Evolutionary conservation across 805 yeast genomes (phyloP).

Genomic region (Metschnikowia vanudenii): DNA sequence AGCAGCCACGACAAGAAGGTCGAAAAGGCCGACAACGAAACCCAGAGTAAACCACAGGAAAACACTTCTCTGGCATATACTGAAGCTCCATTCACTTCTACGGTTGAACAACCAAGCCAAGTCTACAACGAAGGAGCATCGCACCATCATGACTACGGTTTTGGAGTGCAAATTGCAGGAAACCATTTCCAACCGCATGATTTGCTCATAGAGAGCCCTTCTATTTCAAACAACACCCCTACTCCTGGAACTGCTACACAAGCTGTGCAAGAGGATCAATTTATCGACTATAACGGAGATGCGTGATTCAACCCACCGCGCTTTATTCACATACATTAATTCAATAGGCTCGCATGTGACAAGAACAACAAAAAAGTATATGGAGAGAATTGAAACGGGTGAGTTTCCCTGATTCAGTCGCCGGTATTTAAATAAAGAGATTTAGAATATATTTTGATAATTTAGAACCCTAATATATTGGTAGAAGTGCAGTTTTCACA

Average conservation of each 20-base stretch:
- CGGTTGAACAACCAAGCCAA: constrained; percentile 2
- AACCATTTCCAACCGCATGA: constrained; percentile 14
- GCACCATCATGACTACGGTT: constrained; percentile 11
- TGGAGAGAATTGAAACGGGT: no score
- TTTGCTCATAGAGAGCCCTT: constrained; percentile 15
- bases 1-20: neutral
- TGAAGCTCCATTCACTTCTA: constrained; percentile 3
- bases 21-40: neutral
- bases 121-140: constrained; percentile 6
- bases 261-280: constrained; percentile 22
- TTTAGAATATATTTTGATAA: no score
- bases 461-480: no score
- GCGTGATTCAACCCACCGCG: neutral
- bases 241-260: constrained; percentile 15
- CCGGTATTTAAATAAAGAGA: no score
- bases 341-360: no score
- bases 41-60: neutral
- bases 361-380: no score
- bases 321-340: neutral
- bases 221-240: constrained; percentile 13
- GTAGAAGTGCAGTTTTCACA: no score
- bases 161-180: constrained; percentile 9
- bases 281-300: constrained; percentile 27
- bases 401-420: no score
- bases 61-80: constrained; percentile 2